Evolutionary conservation across 345 rosid species (phyloP).

Genomic region (Pistacia atlantica): DNA sequence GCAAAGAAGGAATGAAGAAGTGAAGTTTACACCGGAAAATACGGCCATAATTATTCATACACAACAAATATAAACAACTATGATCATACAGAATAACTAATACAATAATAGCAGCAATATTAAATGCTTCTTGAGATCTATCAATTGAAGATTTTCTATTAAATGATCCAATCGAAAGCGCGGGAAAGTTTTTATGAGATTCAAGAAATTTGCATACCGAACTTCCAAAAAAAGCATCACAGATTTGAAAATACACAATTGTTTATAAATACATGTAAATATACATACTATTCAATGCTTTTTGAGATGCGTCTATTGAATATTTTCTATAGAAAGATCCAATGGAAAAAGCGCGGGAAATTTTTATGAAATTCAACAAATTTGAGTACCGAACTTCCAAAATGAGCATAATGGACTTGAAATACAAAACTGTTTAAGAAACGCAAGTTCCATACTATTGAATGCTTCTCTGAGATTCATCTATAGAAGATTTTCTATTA

Average conservation of each 20-base stretch:
- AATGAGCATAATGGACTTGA: not conserved
- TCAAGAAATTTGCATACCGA: slow-evolving; percentile 17
- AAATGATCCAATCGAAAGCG: not conserved
- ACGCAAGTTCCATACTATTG: not conserved
- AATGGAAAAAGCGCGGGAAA: not conserved
- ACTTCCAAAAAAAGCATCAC: slow-evolving; percentile 14
- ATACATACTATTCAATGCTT: not conserved
- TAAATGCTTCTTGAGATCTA: slow-evolving; percentile 12
- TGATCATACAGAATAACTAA: not conserved
- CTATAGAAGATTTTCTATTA: slow-evolving; percentile 1
- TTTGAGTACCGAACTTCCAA: slow-evolving; percentile 19
- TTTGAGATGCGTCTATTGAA: slow-evolving; percentile 10
- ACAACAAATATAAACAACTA: not conserved
- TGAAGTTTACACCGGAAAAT: not conserved
- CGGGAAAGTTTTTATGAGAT: not conserved
- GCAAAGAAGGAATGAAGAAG: slow-evolving; percentile 7
- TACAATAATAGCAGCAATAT: not conserved
- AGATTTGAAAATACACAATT: not conserved
- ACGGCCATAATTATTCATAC: not conserved
- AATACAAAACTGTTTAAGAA: not conserved
- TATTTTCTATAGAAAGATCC: not conserved
- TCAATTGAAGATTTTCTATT: slow-evolving; percentile 1
- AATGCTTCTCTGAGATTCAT: slow-evolving; percentile 15
- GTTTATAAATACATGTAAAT: no score
- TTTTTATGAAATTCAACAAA: slow-evolving; percentile 14